Base-by-base conservation (phyloP, 768 basidiomycete species). In the Rhodosporidiobolus sp. region DNA sequence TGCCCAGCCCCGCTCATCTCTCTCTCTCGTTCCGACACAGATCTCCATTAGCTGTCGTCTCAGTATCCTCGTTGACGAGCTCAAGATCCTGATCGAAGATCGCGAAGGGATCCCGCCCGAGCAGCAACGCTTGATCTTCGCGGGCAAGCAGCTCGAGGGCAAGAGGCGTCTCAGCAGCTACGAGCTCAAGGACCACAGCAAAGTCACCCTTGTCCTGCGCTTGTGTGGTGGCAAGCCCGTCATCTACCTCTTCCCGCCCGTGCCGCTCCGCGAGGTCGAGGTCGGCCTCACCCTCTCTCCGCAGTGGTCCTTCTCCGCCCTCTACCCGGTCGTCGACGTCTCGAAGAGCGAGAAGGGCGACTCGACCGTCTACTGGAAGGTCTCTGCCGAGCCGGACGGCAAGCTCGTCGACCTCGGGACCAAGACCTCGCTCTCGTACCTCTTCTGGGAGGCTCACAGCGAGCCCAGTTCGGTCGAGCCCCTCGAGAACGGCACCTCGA, bases 91-190 rank as follows among this genome's bases (percentile, higher is more conserved):
- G 7, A 14, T 43, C 14, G 8, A 43, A 7, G 91, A 93, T 79
- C 93, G 92, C 84, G 91, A 92, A 78, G 91, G 89, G 71, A 96
- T 94, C 75, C 92, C 92, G 67, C 91, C 91, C 7, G 92, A 92
- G 77, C 91, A 92, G 78, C 91, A 93, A 77, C 89, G 91, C 84
- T 26, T 93, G 10, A 93, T 93, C 38, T 43, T 43, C 38, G 7
- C 38, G 14, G 38, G 91, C 35, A 93, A 93, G 82, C 91, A 81
- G 91, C 83, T 94, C 4, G 91, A 93, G 74, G 92, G 93, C 75
- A 90, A 90, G 16, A 88, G 91, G 22, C 93, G 92, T 0, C 83
- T 93, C 0, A 90, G 89, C 0, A 91, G 92, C 76, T 92, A 92
- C 81, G 91, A 90, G 79, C 91, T 91, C 56, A 89, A 43, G 45